Evolutionary conservation across 352 stramenopile species (phyloP).

Genomic region (Globisporangium splendens): DNA sequence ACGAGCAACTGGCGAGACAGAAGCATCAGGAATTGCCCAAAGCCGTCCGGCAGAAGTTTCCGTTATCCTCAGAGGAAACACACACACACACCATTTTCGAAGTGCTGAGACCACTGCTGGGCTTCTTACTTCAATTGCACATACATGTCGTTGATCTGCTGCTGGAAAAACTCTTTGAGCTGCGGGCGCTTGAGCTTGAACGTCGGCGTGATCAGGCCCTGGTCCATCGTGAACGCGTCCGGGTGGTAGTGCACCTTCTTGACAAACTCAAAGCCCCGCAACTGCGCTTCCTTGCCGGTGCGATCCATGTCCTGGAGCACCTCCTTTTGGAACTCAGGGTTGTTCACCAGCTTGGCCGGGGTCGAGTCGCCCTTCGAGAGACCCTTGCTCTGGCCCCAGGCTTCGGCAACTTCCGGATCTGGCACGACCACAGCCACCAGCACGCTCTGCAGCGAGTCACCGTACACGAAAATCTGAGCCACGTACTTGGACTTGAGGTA

Average conservation of each 20-base stretch:
- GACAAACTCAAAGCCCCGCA: slow-evolving; percentile 92
- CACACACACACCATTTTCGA: too few species aligned
- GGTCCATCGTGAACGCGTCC: slow-evolving; percentile 87
- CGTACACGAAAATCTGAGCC: slow-evolving; percentile 94
- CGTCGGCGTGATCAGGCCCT: slow-evolving; percentile 92
- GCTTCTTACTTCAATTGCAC: slow-evolving; percentile 25
- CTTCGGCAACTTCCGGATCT: slow-evolving; percentile 58
- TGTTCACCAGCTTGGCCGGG: slow-evolving; percentile 33
- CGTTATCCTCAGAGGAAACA: too few species aligned
- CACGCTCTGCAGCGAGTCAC: slow-evolving; percentile 92
- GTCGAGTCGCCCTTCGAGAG: slow-evolving; percentile 30
- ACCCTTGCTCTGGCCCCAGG: slow-evolving; percentile 39
- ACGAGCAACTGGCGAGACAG: background rate
- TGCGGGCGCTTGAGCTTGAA: slow-evolving; percentile 93
- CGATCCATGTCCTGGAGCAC: slow-evolving; percentile 74
- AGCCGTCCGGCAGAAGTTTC: too few species aligned
- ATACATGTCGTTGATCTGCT: slow-evolving; percentile 54
- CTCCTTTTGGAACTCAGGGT: slow-evolving; percentile 45
- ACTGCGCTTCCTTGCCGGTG: slow-evolving; percentile 43
- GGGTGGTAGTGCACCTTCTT: slow-evolving; percentile 86
- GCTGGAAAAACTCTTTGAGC: slow-evolving; percentile 47
- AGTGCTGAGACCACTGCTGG: too few species aligned
- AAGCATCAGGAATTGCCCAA: background rate
- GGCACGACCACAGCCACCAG: slow-evolving; percentile 94
- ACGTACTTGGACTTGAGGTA: slow-evolving; percentile 93